Evolutionary conservation across 495 filamentous ascomycete species (phyloP).

Genomic region (Staphylotrichum tortipilum): DNA sequence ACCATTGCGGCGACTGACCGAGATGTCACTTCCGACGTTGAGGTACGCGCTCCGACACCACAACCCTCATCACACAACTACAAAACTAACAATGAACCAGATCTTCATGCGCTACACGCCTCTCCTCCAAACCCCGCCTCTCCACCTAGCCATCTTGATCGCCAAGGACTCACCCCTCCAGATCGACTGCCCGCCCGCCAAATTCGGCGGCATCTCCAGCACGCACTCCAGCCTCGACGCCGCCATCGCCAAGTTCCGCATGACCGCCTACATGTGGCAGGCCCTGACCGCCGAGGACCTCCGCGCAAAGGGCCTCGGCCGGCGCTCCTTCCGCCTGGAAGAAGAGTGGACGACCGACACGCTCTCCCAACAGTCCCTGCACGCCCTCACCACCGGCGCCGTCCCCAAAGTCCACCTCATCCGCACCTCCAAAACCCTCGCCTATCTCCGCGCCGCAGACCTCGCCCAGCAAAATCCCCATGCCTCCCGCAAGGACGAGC

Average conservation of each 20-base stretch:
- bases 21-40: not conserved
- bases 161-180: conserved; percentile 38
- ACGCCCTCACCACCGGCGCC: conserved; percentile 15
- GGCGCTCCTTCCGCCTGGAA: conserved; percentile 43
- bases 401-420: conserved; percentile 42
- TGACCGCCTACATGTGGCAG: conserved; percentile 46
- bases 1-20: not conserved
- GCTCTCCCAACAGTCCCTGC: conserved; percentile 11
- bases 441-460: conserved; percentile 27
- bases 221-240: conserved; percentile 33
- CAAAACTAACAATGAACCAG: not conserved
- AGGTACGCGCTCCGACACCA: not conserved
- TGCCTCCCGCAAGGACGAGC: conserved; percentile 16
- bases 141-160: conserved; percentile 42
- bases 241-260: conserved; percentile 41
- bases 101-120: conserved; percentile 9
- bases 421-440: conserved; percentile 33
- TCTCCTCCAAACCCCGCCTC: conserved; percentile 32
- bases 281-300: conserved; percentile 43
- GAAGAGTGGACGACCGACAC: conserved; percentile 42
- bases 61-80: too few species aligned
- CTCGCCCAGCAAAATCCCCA: conserved; percentile 29
- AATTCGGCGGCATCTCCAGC: conserved; percentile 26
- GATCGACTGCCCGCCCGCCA: conserved; percentile 33
- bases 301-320: conserved; percentile 36